A percentile compares a stretch with the other conserved stretches of the same genome.
Evolutionary conservation across 768 basidiomycete genomes (phyloP).

Genomic region (Russula emetica): DNA sequence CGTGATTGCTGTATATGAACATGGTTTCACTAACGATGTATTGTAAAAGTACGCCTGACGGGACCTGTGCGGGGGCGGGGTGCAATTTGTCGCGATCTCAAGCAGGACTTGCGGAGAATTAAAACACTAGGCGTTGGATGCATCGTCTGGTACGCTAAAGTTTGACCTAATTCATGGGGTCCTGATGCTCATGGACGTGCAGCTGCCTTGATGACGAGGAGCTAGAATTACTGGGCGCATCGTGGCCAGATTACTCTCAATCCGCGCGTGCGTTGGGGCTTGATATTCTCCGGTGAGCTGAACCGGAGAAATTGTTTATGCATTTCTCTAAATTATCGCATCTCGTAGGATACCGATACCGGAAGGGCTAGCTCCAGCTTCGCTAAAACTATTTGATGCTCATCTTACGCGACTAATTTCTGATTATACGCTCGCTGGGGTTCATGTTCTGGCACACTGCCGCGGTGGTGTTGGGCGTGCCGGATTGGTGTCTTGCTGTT

Average conservation of each 20-base stretch:
- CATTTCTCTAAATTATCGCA: constrained; percentile 9
- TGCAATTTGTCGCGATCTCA: constrained; percentile 78
- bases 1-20: not conserved
- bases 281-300: constrained; percentile 73
- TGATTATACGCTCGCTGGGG: constrained; percentile 67
- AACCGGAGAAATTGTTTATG: too few species aligned
- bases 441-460: constrained; percentile 79
- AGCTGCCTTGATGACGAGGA: constrained; percentile 87
- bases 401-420: constrained; percentile 63
- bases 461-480: constrained; percentile 93
- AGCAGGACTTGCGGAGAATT: constrained; percentile 72
- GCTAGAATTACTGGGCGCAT: constrained; percentile 77
- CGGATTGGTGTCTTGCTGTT: constrained; percentile 86
- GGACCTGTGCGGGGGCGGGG: constrained; percentile 76
- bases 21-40: constrained; percentile 3
- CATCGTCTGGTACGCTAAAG: constrained; percentile 65
- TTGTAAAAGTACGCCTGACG: constrained; percentile 53
- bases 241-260: constrained; percentile 72
- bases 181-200: constrained; percentile 2
- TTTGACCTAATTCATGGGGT: not conserved
- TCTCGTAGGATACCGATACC: constrained; percentile 72
- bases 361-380: constrained; percentile 78
- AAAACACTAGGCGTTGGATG: constrained; percentile 69
- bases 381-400: constrained; percentile 54
- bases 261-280: constrained; percentile 61